A percentile compares a stretch with the other conserved stretches of the same genome.
Conservation (phyloP, 805 yeast species). For the Saturnispora galanensis region DNA sequence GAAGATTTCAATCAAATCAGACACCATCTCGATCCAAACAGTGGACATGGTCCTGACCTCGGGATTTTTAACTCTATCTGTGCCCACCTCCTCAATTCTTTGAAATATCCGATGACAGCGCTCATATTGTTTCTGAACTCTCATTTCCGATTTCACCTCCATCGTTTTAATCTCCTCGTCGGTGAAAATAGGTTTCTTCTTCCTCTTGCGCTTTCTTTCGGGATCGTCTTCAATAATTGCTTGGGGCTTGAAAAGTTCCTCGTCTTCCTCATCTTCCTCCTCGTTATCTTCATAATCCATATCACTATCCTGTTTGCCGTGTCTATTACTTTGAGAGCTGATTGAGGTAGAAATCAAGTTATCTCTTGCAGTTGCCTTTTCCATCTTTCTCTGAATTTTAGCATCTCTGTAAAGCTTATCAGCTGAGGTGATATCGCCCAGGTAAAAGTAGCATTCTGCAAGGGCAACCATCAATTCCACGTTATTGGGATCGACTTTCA, state of each 20-base stretch:
- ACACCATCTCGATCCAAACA: constrained; percentile 72
- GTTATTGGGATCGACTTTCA: constrained; percentile 50
- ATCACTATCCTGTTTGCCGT: constrained; percentile 4
- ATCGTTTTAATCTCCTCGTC: constrained; percentile 22
- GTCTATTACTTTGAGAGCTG: constrained; percentile 6
- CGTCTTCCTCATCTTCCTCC: constrained; percentile 16
- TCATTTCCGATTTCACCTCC: constrained; percentile 24
- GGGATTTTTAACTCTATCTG: constrained; percentile 23
- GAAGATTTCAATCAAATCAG: constrained; percentile 76
- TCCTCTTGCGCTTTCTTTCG: constrained; percentile 15
- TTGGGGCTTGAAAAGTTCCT: constrained; percentile 16
- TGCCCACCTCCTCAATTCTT: constrained; percentile 29
- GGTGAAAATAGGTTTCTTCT: constrained; percentile 16
- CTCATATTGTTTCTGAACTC: constrained; percentile 36
- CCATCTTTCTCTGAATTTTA: constrained; percentile 29
- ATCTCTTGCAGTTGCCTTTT: constrained; percentile 22
- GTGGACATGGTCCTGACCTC: constrained; percentile 40
- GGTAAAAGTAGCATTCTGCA: constrained; percentile 70
- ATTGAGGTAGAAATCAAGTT: constrained; percentile 14
- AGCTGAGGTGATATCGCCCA: constrained; percentile 52
- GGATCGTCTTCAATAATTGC: constrained; percentile 28
- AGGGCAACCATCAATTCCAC: constrained; percentile 66
- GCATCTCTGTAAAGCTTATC: constrained; percentile 46
- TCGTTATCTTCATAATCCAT: constrained; percentile 14
- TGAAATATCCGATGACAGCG: constrained; percentile 42